Percentiles rank a stretch among this genome's conserved stretches.
Evolutionary conservation across 805 yeast species (phyloP).

Genomic region (Yamadazyma endophytica): DNA sequence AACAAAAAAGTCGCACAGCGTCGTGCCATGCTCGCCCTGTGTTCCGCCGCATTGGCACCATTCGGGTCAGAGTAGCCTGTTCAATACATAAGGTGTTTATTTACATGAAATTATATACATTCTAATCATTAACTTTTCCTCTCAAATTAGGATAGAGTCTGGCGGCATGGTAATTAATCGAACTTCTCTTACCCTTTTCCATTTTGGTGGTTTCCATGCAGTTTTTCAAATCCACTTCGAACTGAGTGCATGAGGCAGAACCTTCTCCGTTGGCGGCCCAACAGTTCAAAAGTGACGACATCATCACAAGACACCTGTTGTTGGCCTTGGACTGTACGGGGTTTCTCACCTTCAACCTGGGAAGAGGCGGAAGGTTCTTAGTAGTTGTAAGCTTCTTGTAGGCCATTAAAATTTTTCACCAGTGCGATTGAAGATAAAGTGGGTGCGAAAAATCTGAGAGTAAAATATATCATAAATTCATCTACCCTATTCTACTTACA

Average conservation of each 20-base stretch:
- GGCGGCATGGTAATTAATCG: constrained; percentile 53
- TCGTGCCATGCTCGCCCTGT: too few relatives aligned
- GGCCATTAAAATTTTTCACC: constrained; percentile 26
- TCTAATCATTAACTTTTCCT: constrained; percentile 36
- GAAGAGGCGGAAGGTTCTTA: constrained; percentile 61
- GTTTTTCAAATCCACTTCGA: constrained; percentile 65
- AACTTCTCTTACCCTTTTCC: constrained; percentile 37
- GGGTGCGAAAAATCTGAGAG: background rate
- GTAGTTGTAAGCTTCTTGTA: constrained; percentile 40
- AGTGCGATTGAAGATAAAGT: background rate
- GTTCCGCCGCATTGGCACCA: too few relatives aligned
- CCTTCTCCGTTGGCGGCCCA: constrained; percentile 97
- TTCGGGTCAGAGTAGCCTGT: too few relatives aligned
- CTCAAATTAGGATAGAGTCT: constrained; percentile 55
- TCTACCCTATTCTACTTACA: too few relatives aligned
- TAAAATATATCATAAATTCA: background rate
- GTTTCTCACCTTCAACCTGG: constrained; percentile 65
- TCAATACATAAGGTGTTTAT: too few relatives aligned
- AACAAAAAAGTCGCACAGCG: too few relatives aligned
- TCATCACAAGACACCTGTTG: constrained; percentile 71
- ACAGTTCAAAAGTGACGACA: constrained; percentile 85
- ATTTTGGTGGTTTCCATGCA: constrained; percentile 59
- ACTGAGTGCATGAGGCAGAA: constrained; percentile 54
- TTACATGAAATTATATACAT: too few relatives aligned
- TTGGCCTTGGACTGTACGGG: constrained; percentile 55